Percentiles rank a stretch among this genome's conserved stretches.
Conservation (phyloP, 768 basidiomycete species). For the Rhodotorula sphaerocarpa region DNA sequence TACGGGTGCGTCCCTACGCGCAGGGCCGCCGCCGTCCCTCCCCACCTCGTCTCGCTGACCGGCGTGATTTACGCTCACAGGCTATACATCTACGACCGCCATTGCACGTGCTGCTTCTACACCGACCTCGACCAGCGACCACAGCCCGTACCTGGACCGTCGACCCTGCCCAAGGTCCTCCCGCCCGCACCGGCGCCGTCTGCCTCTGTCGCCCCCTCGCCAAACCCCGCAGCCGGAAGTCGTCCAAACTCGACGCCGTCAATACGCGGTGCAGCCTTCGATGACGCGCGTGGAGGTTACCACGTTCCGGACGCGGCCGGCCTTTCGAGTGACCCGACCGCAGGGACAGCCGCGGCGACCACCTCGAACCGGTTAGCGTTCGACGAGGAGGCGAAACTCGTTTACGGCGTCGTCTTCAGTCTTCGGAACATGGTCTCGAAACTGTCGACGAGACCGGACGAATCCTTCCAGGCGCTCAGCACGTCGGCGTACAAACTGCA, state of each 20-base stretch:
- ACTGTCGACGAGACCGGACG: constrained; percentile 82
- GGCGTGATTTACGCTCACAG: not conserved
- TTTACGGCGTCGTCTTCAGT: constrained; percentile 89
- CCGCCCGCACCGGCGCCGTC: constrained; percentile 74
- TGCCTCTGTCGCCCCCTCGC: constrained; percentile 51
- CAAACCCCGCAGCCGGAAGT: constrained; percentile 68
- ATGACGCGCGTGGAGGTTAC: constrained; percentile 43
- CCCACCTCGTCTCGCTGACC: not conserved
- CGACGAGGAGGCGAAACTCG: constrained; percentile 94
- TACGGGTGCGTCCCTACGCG: constrained; percentile 7
- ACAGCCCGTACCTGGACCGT: constrained; percentile 59
- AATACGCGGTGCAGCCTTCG: constrained; percentile 41
- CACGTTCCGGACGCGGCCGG: no score
- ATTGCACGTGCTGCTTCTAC: constrained; percentile 27
- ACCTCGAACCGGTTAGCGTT: constrained; percentile 58
- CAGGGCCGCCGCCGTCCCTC: not conserved
- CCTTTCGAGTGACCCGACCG: no score
- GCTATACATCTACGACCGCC: constrained; percentile 89
- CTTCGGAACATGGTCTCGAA: constrained; percentile 92
- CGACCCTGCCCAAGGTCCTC: constrained; percentile 61
- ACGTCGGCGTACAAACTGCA: constrained; percentile 91
- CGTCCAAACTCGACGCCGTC: constrained; percentile 50
- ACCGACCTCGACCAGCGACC: constrained; percentile 1
- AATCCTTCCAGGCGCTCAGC: constrained; percentile 79
- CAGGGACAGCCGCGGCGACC: no score